Evolutionary conservation across 1,284 basidiomycete species (phyloP).

Genomic region (Xerocomus nothofagi): DNA sequence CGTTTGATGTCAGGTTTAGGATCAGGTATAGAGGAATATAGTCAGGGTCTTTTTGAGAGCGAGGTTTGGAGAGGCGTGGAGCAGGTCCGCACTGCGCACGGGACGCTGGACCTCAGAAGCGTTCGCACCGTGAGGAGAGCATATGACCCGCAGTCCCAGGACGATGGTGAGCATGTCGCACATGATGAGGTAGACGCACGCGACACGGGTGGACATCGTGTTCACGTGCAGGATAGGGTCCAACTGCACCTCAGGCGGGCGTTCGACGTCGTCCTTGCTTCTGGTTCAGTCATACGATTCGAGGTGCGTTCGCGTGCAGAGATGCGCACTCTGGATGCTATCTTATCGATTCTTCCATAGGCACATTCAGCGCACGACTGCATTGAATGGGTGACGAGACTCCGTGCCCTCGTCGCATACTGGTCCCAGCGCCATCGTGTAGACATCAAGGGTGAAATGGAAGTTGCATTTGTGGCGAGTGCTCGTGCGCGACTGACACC

Average conservation of each 20-base stretch:
- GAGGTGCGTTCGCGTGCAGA: constrained; percentile 52
- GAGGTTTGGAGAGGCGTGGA: constrained; percentile 63
- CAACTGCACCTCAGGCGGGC: constrained; percentile 62
- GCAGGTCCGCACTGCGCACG: constrained; percentile 67
- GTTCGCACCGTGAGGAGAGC: constrained; percentile 67
- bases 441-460: constrained; percentile 79
- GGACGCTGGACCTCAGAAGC: constrained; percentile 67
- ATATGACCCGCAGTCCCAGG: constrained; percentile 35
- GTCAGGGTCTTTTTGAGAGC: constrained; percentile 43
- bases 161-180: constrained; percentile 29
- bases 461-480: constrained; percentile 55
- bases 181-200: constrained; percentile 52
- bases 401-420: constrained; percentile 67
- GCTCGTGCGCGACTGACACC: constrained; percentile 60
- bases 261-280: constrained; percentile 74
- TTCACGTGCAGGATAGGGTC: constrained; percentile 43
- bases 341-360: constrained; percentile 36
- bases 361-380: constrained; percentile 62
- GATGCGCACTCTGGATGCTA: constrained; percentile 2
- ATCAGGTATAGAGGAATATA: constrained; percentile 29
- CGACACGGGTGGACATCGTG: constrained; percentile 68
- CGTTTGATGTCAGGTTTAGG: constrained; percentile 27
- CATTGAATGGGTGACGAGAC: constrained; percentile 75
- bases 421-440: constrained; percentile 73
- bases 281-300: constrained; percentile 69